A percentile compares a stretch with the other conserved stretches of the same genome.
Evolutionary conservation across 352 stramenopile genomes (phyloP).

Genomic region (Pythium chondricola): DNA sequence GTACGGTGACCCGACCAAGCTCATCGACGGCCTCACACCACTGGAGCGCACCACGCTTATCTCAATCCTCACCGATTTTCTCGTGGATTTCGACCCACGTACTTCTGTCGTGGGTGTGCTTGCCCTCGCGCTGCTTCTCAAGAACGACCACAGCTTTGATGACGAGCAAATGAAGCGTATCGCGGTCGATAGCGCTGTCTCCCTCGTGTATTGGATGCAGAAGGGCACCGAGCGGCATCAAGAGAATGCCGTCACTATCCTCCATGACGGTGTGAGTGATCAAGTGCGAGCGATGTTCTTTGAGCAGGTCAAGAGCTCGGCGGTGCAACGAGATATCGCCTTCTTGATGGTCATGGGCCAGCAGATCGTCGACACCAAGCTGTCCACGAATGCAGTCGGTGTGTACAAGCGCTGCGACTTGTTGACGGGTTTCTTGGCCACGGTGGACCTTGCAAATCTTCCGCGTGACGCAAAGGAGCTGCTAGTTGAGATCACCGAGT

Average conservation of each 20-base stretch:
- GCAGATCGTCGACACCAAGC: slow-evolving; percentile 64
- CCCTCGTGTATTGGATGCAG: slow-evolving; percentile 79
- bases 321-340: slow-evolving; percentile 41
- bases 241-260: slow-evolving; percentile 69
- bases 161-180: slow-evolving; percentile 65
- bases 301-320: slow-evolving; percentile 41
- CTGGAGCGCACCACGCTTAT: slow-evolving; percentile 57
- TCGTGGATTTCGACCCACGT: slow-evolving; percentile 60
- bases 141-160: slow-evolving; percentile 47
- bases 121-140: slow-evolving; percentile 56
- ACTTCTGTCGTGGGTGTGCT: slow-evolving; percentile 73
- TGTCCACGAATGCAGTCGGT: slow-evolving; percentile 36
- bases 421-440: slow-evolving; percentile 44
- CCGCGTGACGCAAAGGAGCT: slow-evolving; percentile 50
- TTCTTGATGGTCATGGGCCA: slow-evolving; percentile 66
- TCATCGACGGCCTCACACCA: slow-evolving; percentile 43
- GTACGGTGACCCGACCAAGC: slow-evolving; percentile 45
- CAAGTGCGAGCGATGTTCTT: slow-evolving; percentile 46
- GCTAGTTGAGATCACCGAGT: slow-evolving; percentile 49
- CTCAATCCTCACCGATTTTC: slow-evolving; percentile 63
- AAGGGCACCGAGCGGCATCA: slow-evolving; percentile 78
- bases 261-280: slow-evolving; percentile 56
- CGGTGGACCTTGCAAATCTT: slow-evolving; percentile 31
- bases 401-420: slow-evolving; percentile 68
- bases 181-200: slow-evolving; percentile 58